These are phyloP conservation scores for Mariannaea elegans DNA, from an alignment of 2,329 filamentous ascomycete species.

Conservation along the genomic window DNA sequence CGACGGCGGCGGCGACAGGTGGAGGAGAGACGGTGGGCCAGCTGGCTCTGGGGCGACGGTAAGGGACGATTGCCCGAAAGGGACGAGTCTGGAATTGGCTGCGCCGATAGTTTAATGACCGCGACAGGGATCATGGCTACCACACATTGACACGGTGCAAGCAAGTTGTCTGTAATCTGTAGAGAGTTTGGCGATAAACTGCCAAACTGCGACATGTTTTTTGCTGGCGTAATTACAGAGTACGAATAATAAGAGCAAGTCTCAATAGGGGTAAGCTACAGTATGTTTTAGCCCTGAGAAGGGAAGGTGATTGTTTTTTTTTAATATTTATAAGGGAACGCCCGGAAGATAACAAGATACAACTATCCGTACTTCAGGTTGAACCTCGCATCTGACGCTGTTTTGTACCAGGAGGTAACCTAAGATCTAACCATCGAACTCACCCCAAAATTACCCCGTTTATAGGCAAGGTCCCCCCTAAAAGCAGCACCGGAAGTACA, in stretches of 20 bases:
- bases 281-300: too few relatives aligned
- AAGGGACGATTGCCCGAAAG: slow-evolving; percentile 41
- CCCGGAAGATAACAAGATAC: too few relatives aligned
- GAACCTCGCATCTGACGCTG: too few relatives aligned
- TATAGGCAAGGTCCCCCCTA: neutral
- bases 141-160: neutral
- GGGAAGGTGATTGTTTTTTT: too few relatives aligned
- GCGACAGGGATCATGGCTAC: slow-evolving; percentile 29
- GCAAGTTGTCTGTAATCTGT: too few relatives aligned
- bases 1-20: slow-evolving; percentile 19
- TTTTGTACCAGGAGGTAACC: too few relatives aligned
- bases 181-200: neutral
- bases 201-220: neutral
- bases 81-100: slow-evolving; percentile 45
- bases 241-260: neutral
- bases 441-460: slow-evolving; percentile 15
- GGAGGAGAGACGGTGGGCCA: slow-evolving; percentile 20
- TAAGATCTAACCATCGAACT: too few relatives aligned
- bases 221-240: slow-evolving; percentile 5
- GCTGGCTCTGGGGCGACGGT: slow-evolving; percentile 22
- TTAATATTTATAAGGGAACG: too few relatives aligned
- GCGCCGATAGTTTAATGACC: slow-evolving; percentile 49
- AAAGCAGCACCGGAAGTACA: neutral
- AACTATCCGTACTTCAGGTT: too few relatives aligned
- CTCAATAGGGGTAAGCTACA: neutral